Percentiles rank a stretch among this genome's conserved stretches.
phyloP scores from a whole-genome alignment of 257 asterid genomes.

The Craterostigma plantagineum region DNA sequence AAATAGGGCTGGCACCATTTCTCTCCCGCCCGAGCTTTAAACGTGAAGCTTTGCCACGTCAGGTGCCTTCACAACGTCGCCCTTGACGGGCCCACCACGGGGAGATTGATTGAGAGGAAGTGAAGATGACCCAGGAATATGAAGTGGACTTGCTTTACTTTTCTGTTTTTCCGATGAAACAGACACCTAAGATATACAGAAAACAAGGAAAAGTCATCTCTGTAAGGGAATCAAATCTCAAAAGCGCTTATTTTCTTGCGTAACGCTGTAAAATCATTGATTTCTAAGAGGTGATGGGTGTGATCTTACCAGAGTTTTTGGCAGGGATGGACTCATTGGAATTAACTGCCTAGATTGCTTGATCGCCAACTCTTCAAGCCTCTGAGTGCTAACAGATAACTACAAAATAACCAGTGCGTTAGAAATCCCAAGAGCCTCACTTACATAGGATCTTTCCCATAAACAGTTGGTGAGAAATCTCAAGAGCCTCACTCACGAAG shows the following conservation, averaged over 20 bases:
- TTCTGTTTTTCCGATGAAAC: not conserved
- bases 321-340: constrained; percentile 64
- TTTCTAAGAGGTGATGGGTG: constrained; percentile 2
- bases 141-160: constrained; percentile 27
- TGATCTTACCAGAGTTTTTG: constrained; percentile 52
- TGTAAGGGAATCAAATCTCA: too few species aligned
- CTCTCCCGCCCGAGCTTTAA: constrained; percentile 49
- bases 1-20: constrained; percentile 23
- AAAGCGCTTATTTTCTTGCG: too few species aligned
- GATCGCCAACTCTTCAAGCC: constrained; percentile 75
- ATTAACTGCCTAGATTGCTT: constrained; percentile 80
- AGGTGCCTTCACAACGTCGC: constrained; percentile 26
- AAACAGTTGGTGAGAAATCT: not conserved
- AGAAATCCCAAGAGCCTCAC: not conserved
- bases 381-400: constrained; percentile 53
- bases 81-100: constrained; percentile 29
- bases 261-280: too few species aligned
- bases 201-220: too few species aligned
- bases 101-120: constrained; percentile 15
- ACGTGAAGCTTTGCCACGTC: constrained; percentile 30
- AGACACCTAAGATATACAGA: constrained; percentile 26
- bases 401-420: constrained; percentile 10
- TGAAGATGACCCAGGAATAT: constrained; percentile 13
- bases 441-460: not conserved
- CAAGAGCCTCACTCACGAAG: not conserved